Evolutionary conservation across 306 rosid genomes (phyloP).

Genomic region (Prunus fruticosa): DNA sequence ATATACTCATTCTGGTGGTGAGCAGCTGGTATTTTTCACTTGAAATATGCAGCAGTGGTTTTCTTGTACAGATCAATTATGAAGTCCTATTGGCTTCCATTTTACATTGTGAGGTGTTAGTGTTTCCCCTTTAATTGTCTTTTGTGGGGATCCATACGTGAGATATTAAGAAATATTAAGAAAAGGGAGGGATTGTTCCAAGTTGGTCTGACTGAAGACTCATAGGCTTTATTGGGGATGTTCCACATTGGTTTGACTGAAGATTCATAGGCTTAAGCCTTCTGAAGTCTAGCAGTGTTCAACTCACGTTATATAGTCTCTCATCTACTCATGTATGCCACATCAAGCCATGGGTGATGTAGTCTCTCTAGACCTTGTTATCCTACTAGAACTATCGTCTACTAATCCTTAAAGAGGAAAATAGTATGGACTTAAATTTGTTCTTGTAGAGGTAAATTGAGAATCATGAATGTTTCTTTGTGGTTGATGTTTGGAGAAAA

Average conservation of each 20-base stretch:
- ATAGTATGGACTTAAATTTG: background rate
- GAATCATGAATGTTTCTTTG: background rate
- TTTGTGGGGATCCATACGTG: background rate
- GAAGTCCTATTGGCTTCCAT: background rate
- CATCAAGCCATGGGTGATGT: background rate
- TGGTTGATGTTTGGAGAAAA: background rate
- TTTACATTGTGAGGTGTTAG: background rate
- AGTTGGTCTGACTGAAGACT: slow-evolving; percentile 1
- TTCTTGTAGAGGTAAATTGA: background rate
- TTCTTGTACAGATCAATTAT: background rate
- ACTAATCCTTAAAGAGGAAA: background rate
- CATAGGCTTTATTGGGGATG: background rate
- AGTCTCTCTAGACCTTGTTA: background rate
- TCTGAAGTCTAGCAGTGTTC: background rate
- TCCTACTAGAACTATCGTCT: background rate
- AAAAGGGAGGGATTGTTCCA: background rate
- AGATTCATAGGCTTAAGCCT: background rate
- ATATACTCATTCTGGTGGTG: background rate
- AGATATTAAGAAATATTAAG: background rate
- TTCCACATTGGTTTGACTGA: background rate
- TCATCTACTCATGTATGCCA: background rate
- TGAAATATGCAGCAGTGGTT: background rate
- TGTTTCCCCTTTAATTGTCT: background rate
- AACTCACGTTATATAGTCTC: slow-evolving; percentile 2
- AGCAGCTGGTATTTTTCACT: background rate